These are phyloP conservation scores for Puccinia coronata DNA, from an alignment of 1,284 basidiomycete species.

Conservation along the genomic window DNA sequence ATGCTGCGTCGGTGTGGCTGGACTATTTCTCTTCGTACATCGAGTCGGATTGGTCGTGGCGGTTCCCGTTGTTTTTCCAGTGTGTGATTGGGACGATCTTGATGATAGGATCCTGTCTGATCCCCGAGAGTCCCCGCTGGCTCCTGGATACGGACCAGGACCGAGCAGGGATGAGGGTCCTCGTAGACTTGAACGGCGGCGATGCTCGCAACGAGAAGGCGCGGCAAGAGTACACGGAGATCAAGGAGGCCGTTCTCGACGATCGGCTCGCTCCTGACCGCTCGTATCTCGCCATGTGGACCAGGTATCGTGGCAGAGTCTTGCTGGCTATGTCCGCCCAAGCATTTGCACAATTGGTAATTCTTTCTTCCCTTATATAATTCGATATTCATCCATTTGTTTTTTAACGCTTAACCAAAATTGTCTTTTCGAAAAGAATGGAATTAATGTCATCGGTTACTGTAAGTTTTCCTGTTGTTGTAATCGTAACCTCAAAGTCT, in stretches of 20 bases:
- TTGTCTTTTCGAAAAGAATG: constrained; percentile 40
- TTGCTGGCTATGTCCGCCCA: constrained; percentile 97
- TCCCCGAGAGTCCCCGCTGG: constrained; percentile 95
- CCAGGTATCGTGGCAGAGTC: constrained; percentile 80
- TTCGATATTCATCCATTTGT: not conserved
- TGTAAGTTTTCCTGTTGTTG: not conserved
- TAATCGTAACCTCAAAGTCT: not conserved
- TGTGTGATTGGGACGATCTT: constrained; percentile 78
- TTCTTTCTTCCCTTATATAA: constrained; percentile 55
- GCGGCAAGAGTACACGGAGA: constrained; percentile 83
- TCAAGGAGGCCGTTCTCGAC: constrained; percentile 79
- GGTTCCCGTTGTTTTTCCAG: constrained; percentile 60
- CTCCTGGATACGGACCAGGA: constrained; percentile 87
- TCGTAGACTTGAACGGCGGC: constrained; percentile 84
- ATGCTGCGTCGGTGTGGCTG: constrained; percentile 92
- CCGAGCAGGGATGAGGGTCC: constrained; percentile 78
- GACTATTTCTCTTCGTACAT: constrained; percentile 89
- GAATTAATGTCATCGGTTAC: constrained; percentile 49
- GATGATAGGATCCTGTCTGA: constrained; percentile 75
- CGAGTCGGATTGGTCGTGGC: constrained; percentile 59
- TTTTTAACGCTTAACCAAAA: not conserved
- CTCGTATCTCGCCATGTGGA: constrained; percentile 83
- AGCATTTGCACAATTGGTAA: constrained; percentile 86
- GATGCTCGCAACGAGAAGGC: constrained; percentile 73
- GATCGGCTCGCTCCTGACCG: constrained; percentile 79